Conservation (phyloP, 495 filamentous ascomycete genomes). For the Evansstolkia leycettana region DNA sequence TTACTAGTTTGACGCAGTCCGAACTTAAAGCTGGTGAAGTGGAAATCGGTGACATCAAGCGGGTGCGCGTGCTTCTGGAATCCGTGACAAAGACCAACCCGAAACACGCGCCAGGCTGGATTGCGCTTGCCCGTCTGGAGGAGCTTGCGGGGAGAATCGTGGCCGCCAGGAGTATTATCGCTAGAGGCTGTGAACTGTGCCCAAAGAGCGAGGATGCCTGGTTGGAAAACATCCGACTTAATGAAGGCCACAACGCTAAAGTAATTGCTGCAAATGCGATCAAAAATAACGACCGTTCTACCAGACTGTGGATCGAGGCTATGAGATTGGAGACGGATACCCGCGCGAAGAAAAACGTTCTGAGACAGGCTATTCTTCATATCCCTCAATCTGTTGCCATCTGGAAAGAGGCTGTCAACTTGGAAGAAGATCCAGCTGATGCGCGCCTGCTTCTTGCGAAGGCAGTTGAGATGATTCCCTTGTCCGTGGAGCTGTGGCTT, state of each 20-base stretch:
- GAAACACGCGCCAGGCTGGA: conserved; percentile 91
- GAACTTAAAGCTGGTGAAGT: conserved; percentile 66
- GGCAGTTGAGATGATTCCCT: conserved; percentile 84
- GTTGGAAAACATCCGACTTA: conserved; percentile 88
- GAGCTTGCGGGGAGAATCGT: conserved; percentile 84
- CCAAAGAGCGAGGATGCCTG: conserved; percentile 92
- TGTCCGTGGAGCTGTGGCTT: conserved; percentile 90
- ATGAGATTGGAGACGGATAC: conserved; percentile 81
- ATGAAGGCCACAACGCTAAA: conserved; percentile 85
- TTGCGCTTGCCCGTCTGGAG: conserved; percentile 86
- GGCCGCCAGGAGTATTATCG: conserved; percentile 72
- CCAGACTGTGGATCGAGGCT: conserved; percentile 83
- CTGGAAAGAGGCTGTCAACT: conserved; percentile 96
- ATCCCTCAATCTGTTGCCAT: conserved; percentile 84
- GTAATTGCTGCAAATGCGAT: conserved; percentile 94
- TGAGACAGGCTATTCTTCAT: conserved; percentile 76
- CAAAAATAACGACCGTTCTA: conserved; percentile 77
- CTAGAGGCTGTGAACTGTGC: conserved; percentile 75
- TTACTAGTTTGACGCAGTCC: conserved; percentile 75
- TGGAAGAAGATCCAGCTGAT: conserved; percentile 81
- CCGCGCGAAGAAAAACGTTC: conserved; percentile 76
- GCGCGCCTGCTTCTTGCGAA: conserved; percentile 79
- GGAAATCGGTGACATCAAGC: conserved; percentile 88
- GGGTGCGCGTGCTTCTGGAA: conserved; percentile 83
- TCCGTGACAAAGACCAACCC: conserved; percentile 94